Percentiles rank a stretch among this genome's conserved stretches.
These are phyloP conservation scores for Diaporthe citri DNA, from an alignment of 2,329 filamentous ascomycete genomes.

Conservation along the genomic window DNA sequence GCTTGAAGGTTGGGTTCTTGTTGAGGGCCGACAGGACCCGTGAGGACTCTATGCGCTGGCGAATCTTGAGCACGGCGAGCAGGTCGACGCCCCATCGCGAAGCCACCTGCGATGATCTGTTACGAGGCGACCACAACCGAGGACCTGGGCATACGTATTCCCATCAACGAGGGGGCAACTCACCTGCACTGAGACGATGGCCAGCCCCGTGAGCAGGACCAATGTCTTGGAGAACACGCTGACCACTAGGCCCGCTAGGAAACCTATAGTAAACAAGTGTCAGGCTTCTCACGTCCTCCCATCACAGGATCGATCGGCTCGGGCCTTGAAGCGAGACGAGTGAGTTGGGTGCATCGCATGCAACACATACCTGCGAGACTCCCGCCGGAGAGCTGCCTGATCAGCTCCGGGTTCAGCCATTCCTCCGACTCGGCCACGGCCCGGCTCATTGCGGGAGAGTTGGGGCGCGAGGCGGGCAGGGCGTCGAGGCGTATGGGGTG, in stretches of 20 bases:
- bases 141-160: neutral
- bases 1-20: conserved; percentile 73
- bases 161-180: conserved; percentile 41
- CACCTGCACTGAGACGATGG: conserved; percentile 75
- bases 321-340: neutral
- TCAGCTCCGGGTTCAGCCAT: conserved; percentile 51
- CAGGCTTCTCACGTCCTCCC: neutral
- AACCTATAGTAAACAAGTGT: conserved; percentile 57
- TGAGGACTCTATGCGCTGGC: conserved; percentile 53
- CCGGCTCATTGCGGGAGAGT: conserved; percentile 40
- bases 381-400: conserved; percentile 66
- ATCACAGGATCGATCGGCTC: too few species aligned
- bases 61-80: conserved; percentile 52
- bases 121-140: conserved; percentile 7
- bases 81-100: conserved; percentile 58
- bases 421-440: conserved; percentile 41
- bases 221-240: conserved; percentile 79
- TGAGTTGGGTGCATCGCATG: neutral
- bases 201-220: conserved; percentile 74
- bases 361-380: conserved; percentile 61
- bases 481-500: conserved; percentile 49
- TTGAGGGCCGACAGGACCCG: conserved; percentile 63
- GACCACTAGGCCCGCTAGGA: conserved; percentile 73
- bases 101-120: conserved; percentile 52
- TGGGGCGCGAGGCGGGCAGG: conserved; percentile 21